Evolutionary conservation across 495 filamentous ascomycete species (phyloP).

Genomic region (Penicillium nucicola): DNA sequence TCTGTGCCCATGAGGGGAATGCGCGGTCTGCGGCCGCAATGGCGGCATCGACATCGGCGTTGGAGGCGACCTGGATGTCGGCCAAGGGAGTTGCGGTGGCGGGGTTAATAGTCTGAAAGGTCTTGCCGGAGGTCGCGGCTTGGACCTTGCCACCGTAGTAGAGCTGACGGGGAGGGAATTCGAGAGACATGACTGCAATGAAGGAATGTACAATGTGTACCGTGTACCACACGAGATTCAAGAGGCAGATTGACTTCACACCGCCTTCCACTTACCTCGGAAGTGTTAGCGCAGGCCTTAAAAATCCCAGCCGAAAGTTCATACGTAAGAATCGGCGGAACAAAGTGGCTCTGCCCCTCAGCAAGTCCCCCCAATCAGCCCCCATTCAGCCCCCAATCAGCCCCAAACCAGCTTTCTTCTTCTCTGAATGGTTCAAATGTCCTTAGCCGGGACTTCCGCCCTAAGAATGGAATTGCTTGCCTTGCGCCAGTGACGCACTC

Average conservation of each 20-base stretch:
- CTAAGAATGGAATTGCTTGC: background rate
- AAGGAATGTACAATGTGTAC: background rate
- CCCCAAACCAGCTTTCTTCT: background rate
- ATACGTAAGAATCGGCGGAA: no score
- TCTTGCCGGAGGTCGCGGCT: conserved; percentile 53
- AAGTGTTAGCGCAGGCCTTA: no score
- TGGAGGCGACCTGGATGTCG: conserved; percentile 59
- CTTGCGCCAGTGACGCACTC: background rate
- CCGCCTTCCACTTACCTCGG: background rate
- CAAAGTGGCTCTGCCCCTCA: no score
- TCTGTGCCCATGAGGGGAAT: conserved; percentile 65
- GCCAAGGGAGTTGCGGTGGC: conserved; percentile 62
- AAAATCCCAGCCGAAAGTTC: no score
- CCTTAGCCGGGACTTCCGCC: background rate
- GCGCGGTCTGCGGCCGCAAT: conserved; percentile 58
- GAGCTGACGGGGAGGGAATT: conserved; percentile 52
- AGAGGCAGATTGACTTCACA: background rate
- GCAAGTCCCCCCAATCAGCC: no score
- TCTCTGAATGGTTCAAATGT: background rate
- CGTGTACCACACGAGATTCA: background rate
- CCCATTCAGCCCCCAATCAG: no score
- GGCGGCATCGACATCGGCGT: conserved; percentile 62
- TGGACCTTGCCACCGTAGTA: conserved; percentile 67
- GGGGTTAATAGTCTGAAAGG: conserved; percentile 67
- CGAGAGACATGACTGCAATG: conserved; percentile 33